Conservation (phyloP, 768 basidiomycete species). For the Termitomyces sp. region DNA sequence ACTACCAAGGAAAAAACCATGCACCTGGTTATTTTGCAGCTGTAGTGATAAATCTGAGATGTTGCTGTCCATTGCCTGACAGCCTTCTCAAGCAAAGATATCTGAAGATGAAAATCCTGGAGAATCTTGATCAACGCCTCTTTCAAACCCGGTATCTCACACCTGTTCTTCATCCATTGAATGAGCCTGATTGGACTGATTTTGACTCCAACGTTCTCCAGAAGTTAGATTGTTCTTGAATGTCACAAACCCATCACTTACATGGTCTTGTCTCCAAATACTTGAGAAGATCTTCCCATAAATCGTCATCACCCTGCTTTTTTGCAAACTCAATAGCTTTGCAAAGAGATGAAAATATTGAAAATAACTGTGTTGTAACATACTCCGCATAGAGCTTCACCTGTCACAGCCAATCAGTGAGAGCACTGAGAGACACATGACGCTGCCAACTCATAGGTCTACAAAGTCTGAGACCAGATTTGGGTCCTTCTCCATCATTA, state of each 20-base stretch:
- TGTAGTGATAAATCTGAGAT: constrained; percentile 63
- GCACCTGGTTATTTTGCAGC: constrained; percentile 72
- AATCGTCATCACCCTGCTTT: constrained; percentile 92
- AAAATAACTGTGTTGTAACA: constrained; percentile 63
- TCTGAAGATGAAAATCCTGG: constrained; percentile 93
- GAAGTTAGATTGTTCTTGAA: constrained; percentile 31
- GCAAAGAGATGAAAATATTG: background rate
- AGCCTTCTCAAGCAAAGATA: constrained; percentile 90
- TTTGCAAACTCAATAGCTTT: constrained; percentile 91
- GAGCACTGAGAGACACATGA: background rate
- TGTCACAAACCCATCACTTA: constrained; percentile 26
- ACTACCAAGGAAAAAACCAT: constrained; percentile 78
- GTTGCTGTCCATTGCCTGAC: constrained; percentile 84
- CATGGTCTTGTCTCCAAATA: constrained; percentile 94
- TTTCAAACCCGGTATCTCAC: constrained; percentile 95
- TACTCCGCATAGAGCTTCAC: constrained; percentile 92
- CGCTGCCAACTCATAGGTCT: constrained; percentile 61
- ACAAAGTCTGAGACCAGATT: constrained; percentile 76
- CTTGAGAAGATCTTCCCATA: constrained; percentile 94
- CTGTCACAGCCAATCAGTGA: constrained; percentile 17
- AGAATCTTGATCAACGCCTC: constrained; percentile 94
- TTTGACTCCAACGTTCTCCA: constrained; percentile 95
- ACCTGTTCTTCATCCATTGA: constrained; percentile 89
- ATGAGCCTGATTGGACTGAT: constrained; percentile 95
- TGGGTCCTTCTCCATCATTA: constrained; percentile 78